Conservation (phyloP, 805 yeast species). For the Wickerhamomyces mucosus region DNA sequence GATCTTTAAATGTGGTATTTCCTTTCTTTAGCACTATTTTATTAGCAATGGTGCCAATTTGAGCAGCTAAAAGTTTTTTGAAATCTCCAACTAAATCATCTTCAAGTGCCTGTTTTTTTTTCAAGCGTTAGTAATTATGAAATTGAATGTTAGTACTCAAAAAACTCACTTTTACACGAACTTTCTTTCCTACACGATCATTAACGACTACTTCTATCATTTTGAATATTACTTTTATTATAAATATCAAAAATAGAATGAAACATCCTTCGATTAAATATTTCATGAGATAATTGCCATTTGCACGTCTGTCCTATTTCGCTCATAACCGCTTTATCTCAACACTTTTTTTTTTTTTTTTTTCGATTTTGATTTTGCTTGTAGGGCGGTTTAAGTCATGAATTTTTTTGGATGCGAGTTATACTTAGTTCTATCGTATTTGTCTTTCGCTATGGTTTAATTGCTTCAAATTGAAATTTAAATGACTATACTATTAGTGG, state of each 20-base stretch:
- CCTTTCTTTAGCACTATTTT: constrained; percentile 73
- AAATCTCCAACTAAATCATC: constrained; percentile 86
- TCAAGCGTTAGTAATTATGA: constrained; percentile 3
- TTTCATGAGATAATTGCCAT: no score
- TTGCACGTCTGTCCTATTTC: no score
- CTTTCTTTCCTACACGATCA: constrained; percentile 80
- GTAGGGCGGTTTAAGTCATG: no score
- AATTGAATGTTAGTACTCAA: not conserved
- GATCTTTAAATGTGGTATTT: constrained; percentile 76
- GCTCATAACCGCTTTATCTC: no score
- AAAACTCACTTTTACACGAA: constrained; percentile 51
- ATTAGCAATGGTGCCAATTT: constrained; percentile 62
- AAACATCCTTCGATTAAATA: no score
- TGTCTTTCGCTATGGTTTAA: no score
- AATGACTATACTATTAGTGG: constrained; percentile 63
- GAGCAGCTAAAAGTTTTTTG: constrained; percentile 73
- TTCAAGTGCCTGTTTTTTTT: constrained; percentile 43
- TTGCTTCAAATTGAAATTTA: no score
- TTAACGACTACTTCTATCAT: constrained; percentile 72
- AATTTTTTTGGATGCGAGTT: no score
- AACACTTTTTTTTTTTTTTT: constrained; percentile 1
- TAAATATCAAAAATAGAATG: no score
- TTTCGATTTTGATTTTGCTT: not conserved
- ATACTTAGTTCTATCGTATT: no score
- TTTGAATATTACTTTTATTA: no score